phyloP scores from a whole-genome alignment of 1,139 yeast genomes.

The Scheffersomyces insectosa region DNA sequence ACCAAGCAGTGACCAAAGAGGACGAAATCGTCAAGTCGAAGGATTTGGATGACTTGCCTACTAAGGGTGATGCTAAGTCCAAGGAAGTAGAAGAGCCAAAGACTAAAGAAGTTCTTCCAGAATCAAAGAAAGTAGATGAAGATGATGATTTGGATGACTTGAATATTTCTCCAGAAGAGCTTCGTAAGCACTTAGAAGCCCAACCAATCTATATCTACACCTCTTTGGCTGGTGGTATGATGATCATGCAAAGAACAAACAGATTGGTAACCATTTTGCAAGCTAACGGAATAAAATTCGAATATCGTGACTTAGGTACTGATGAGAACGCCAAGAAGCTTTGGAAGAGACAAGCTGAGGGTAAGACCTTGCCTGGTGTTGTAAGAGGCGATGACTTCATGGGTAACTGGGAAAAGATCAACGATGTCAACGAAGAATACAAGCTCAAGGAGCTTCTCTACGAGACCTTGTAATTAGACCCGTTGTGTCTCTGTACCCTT shows the following conservation, averaged over 20 bases:
- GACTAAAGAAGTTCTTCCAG: neutral
- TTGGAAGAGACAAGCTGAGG: constrained; percentile 79
- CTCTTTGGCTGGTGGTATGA: constrained; percentile 89
- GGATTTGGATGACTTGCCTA: constrained; percentile 9
- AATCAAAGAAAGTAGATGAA: constrained; percentile 5
- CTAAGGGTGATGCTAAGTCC: constrained; percentile 11
- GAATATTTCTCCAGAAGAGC: constrained; percentile 46
- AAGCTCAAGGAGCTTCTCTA: constrained; percentile 61
- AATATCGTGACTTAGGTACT: constrained; percentile 80
- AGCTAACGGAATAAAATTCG: constrained; percentile 70
- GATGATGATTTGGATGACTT: constrained; percentile 32
- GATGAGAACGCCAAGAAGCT: constrained; percentile 82
- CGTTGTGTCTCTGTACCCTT: too few species aligned
- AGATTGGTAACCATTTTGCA: constrained; percentile 72
- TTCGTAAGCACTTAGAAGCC: constrained; percentile 45
- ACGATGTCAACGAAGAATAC: constrained; percentile 85
- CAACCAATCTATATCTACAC: constrained; percentile 78
- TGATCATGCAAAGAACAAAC: constrained; percentile 78
- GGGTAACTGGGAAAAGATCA: constrained; percentile 78
- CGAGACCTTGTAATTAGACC: constrained; percentile 34
- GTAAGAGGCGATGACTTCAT: constrained; percentile 89
- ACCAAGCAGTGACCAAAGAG: constrained; percentile 8
- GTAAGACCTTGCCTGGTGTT: constrained; percentile 84
- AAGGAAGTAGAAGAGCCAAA: constrained; percentile 1
- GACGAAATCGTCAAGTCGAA: constrained; percentile 7